phyloP scores from a whole-genome alignment of 2,329 filamentous ascomycete species.

The Penicillium sp. region DNA sequence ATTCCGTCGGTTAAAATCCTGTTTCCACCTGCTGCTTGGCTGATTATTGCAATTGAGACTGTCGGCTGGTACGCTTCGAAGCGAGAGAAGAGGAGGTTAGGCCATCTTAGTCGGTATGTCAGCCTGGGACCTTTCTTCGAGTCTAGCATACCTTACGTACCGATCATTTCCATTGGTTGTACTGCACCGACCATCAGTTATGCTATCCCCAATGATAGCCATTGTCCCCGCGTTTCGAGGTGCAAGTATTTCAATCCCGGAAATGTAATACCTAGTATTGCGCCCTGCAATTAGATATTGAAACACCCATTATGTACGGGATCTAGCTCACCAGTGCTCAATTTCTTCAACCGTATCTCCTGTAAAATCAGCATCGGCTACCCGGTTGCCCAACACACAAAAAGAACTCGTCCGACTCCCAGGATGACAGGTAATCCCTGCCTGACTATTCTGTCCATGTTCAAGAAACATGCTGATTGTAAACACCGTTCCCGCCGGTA shows the following conservation, averaged over 20 bases:
- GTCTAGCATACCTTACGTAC: conserved; percentile 9
- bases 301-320: conserved; percentile 4
- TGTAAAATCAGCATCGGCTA: conserved; percentile 50
- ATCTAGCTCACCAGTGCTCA: conserved; percentile 44
- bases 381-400: conserved; percentile 60
- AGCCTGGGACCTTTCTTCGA: neutral
- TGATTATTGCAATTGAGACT: conserved; percentile 57
- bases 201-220: conserved; percentile 63
- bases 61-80: conserved; percentile 51
- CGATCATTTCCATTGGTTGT: conserved; percentile 61
- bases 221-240: conserved; percentile 48
- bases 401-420: conserved; percentile 65
- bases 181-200: conserved; percentile 64
- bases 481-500: conserved; percentile 54
- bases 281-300: conserved; percentile 12
- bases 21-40: conserved; percentile 71
- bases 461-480: conserved; percentile 61
- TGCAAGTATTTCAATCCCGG: conserved; percentile 57
- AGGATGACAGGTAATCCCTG: conserved; percentile 62
- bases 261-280: conserved; percentile 60
- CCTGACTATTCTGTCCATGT: conserved; percentile 56
- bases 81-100: conserved; percentile 55
- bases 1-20: conserved; percentile 62
- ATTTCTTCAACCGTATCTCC: conserved; percentile 35
- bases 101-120: conserved; percentile 46